These are phyloP conservation scores for Fusarium illudens DNA, from an alignment of 2,329 filamentous ascomycete genomes.

Conservation along the genomic window DNA sequence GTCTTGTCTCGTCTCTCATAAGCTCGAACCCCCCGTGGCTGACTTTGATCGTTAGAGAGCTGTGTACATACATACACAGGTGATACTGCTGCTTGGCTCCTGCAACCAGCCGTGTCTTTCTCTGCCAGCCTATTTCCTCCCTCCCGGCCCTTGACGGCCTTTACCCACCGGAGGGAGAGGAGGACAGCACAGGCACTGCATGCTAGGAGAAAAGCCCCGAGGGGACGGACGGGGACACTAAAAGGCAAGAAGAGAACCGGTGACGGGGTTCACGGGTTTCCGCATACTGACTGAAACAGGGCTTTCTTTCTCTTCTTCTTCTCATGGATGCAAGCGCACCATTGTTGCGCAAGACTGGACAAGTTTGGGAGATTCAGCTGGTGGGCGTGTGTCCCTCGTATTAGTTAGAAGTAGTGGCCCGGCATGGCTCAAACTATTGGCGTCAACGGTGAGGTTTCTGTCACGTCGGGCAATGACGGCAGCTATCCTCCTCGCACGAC, in stretches of 20 bases:
- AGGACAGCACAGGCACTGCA: neutral
- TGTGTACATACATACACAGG: neutral
- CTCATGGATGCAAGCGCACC: conserved; percentile 38
- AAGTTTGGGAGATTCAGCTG: conserved; percentile 10
- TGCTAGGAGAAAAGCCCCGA: conserved; percentile 25
- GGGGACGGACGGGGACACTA: conserved; percentile 13
- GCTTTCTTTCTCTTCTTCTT: conserved; percentile 25
- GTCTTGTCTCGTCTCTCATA: conserved; percentile 13
- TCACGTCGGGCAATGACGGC: conserved; percentile 34
- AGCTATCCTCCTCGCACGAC: conserved; percentile 30
- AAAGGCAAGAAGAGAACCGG: conserved; percentile 23
- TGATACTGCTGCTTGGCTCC: conserved; percentile 10
- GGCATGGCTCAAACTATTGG: conserved; percentile 38
- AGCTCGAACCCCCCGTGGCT: neutral
- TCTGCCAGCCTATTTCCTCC: neutral
- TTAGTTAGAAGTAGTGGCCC: conserved; percentile 21
- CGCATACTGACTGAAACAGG: conserved; percentile 21
- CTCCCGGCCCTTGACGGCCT: neutral
- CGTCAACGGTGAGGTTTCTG: conserved; percentile 32
- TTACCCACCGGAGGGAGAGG: neutral
- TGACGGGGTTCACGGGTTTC: neutral
- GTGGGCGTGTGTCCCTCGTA: conserved; percentile 10
- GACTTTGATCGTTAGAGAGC: neutral
- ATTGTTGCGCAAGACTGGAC: conserved; percentile 30
- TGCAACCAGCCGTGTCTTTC: conserved; percentile 5